phyloP scores from a whole-genome alignment of 208 protist species.

The Porcisia deanei region DNA sequence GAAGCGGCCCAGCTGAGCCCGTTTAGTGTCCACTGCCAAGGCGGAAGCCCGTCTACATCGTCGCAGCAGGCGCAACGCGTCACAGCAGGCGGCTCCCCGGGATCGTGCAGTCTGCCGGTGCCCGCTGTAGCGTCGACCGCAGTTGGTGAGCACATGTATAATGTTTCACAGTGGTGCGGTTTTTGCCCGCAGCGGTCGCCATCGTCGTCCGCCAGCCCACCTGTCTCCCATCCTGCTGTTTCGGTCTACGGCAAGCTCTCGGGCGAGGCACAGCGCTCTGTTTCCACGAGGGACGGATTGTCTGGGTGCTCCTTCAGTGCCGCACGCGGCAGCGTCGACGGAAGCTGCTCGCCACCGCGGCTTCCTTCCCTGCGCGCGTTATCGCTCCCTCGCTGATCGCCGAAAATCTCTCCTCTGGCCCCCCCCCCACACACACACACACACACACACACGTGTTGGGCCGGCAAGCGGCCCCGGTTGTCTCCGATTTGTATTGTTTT shows the following conservation, averaged over 20 bases:
- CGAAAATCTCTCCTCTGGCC: neutral
- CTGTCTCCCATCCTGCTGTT: neutral
- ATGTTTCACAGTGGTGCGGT: slow-evolving; percentile 19
- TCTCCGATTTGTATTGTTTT: too few relatives aligned
- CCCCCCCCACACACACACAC: too few relatives aligned
- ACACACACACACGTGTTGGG: too few relatives aligned
- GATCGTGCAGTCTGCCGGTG: neutral
- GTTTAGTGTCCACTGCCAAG: neutral
- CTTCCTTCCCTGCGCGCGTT: slow-evolving; percentile 43
- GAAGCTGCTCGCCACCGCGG: slow-evolving; percentile 48
- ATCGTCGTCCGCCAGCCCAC: slow-evolving; percentile 14
- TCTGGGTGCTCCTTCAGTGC: slow-evolving; percentile 28
- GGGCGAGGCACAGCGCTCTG: slow-evolving; percentile 23
- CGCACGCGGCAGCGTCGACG: slow-evolving; percentile 43
- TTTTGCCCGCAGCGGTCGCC: slow-evolving; percentile 12
- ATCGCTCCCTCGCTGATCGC: slow-evolving; percentile 5
- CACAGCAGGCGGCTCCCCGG: neutral
- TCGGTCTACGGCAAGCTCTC: slow-evolving; percentile 12
- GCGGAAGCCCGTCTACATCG: neutral
- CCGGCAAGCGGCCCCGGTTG: too few relatives aligned
- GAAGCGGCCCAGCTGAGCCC: neutral
- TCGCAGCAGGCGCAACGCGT: neutral
- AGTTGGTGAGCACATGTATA: slow-evolving; percentile 27
- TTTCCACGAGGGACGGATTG: slow-evolving; percentile 34
- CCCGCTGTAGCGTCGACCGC: neutral